Evolutionary conservation across 192 early-diverging fungal genomes (phyloP).

Genomic region (Coemansia sp.): DNA sequence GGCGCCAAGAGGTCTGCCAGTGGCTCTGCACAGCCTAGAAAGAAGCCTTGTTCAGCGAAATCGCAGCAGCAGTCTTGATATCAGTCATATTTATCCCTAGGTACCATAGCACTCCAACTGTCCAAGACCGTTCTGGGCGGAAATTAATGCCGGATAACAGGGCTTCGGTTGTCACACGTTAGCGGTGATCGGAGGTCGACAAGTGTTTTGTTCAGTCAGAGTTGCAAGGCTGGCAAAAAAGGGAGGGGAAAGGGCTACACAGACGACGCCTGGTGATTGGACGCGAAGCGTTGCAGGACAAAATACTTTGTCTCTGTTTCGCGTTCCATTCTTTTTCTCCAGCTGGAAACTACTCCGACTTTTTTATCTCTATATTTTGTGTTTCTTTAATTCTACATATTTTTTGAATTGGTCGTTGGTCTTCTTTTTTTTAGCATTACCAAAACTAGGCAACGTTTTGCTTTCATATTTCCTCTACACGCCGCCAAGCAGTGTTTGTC

Average conservation of each 20-base stretch:
- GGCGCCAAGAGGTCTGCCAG: no score
- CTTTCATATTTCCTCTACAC: neutral
- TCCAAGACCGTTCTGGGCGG: no score
- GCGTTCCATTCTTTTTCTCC: neutral
- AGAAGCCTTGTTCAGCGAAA: no score
- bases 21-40: no score
- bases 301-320: neutral
- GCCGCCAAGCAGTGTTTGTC: neutral
- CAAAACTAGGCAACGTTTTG: neutral
- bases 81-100: no score
- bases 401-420: constrained; percentile 6
- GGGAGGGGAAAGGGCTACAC: neutral
- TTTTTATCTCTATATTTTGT: neutral
- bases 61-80: no score
- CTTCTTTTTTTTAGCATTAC: neutral
- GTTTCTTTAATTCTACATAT: constrained; percentile 6
- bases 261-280: neutral
- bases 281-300: neutral
- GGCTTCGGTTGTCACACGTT: no score
- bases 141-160: no score
- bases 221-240: neutral
- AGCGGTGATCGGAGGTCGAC: no score
- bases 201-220: neutral
- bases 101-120: no score
- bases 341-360: neutral